Base-by-base conservation (phyloP, 305 asterid species). In the Solanum hybrid region DNA sequence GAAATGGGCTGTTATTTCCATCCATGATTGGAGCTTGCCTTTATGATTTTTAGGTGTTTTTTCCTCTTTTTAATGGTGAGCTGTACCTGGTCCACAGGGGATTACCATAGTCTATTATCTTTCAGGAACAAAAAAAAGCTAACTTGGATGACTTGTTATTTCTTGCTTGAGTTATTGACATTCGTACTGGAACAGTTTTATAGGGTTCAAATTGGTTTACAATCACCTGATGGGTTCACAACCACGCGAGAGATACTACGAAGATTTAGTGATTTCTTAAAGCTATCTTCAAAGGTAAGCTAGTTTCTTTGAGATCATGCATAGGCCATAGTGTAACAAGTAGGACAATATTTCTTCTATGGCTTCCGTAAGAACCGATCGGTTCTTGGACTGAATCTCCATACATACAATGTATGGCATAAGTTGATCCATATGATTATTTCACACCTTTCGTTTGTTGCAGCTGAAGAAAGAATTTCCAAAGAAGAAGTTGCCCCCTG, bases 131-230 rank as follows among this genome's bases (percentile, higher is more conserved):
- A 84, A 5, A 46, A 31, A 31, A 51, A 84, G 35, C 29, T 46
- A 81, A 81, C 86, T 81, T 27, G 26, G n/a, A 31, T 27, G 5
- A 46, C 38, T 29, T 84, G 14, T 20, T 31, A 56, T 84, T 84
- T 51, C 75, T 84, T 84, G 87, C 20, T 51, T 92, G 88, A 94
- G 90, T 78, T 90, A 64, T 82, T 32, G 90, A 24, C 87, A 34
- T 90, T 51, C 2, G 42, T 29, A 51, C 26, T 31, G 75, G 75
- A 89, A 92, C 96, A 95, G 98, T 95, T 94, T 90, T 96, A 94
- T 94, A 93, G 96, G 94, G 96, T 96, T 91, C 94, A 91, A 90
- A 94, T 96, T 66, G 98, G 98, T 89, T 90, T 94, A 91, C 98
- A 93, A 90, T 96, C 98, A 56, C 96, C 98, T 24, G 94, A 94